phyloP scores from a whole-genome alignment of 1,284 basidiomycete species.

The Thecaphora thlaspeos region DNA sequence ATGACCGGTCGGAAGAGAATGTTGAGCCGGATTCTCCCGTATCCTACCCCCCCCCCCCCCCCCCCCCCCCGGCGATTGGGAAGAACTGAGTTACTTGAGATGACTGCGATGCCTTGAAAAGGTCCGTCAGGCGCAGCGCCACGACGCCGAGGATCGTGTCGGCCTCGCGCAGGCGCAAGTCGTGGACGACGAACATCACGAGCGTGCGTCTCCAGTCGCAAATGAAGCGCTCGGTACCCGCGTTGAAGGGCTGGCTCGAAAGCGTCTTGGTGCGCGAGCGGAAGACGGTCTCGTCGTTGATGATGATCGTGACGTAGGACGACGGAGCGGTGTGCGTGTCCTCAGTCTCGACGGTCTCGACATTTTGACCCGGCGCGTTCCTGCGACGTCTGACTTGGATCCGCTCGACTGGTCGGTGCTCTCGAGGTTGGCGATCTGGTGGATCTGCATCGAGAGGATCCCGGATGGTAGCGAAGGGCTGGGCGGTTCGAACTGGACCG shows the following conservation, averaged over 20 bases:
- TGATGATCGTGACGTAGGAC: slow-evolving; percentile 59
- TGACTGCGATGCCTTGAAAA: slow-evolving; percentile 21
- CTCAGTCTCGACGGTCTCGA: slow-evolving; percentile 22
- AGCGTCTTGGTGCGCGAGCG: slow-evolving; percentile 59
- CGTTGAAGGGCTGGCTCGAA: slow-evolving; percentile 61
- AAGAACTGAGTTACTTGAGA: slow-evolving; percentile 44
- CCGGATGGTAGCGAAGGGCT: slow-evolving; percentile 22
- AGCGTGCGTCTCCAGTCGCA: slow-evolving; percentile 60
- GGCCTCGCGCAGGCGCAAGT: slow-evolving; percentile 42
- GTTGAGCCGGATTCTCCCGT: slow-evolving; percentile 28
- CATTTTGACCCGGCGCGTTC: slow-evolving; percentile 37
- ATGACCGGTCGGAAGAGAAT: slow-evolving; percentile 32
- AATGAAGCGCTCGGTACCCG: slow-evolving; percentile 61
- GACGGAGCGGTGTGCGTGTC: slow-evolving; percentile 40
- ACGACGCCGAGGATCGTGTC: slow-evolving; percentile 41
- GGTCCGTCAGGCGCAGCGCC: slow-evolving; percentile 35
- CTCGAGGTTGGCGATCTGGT: slow-evolving; percentile 54
- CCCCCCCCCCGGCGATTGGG: slow-evolving; percentile 34
- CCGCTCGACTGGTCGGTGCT: slow-evolving; percentile 43
- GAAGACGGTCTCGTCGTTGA: slow-evolving; percentile 61
- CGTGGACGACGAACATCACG: slow-evolving; percentile 60
- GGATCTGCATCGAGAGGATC: slow-evolving; percentile 39
- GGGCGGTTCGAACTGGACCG: slow-evolving; percentile 33
- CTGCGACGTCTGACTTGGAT: slow-evolving; percentile 18
- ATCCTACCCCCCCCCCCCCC: slow-evolving; percentile 35